Conservation (phyloP, 495 filamentous ascomycete species). For the Platismatia glauca region DNA sequence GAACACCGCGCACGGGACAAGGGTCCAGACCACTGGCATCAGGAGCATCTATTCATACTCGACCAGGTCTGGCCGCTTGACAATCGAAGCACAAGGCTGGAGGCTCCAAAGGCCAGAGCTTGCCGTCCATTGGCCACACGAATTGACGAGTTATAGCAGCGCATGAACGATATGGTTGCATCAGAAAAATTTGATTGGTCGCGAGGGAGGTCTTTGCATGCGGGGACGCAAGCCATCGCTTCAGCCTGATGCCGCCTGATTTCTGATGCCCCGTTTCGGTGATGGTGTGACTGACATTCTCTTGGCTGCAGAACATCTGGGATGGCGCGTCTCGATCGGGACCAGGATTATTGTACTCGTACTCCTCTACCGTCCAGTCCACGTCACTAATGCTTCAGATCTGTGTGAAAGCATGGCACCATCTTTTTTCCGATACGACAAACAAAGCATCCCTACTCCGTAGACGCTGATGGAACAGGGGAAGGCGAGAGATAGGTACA, state of each 20-base stretch:
- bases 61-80: not conserved
- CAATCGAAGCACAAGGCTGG: not conserved
- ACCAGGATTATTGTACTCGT: no score
- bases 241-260: not conserved
- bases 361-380: no score
- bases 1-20: not conserved
- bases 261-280: not conserved
- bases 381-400: no score
- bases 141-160: not conserved
- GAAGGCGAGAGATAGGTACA: no score
- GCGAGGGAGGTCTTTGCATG: not conserved
- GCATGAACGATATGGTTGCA: not conserved
- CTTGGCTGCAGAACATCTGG: not conserved
- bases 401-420: no score
- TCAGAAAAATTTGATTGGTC: not conserved
- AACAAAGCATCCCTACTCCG: no score
- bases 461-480: no score
- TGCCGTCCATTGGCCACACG: not conserved
- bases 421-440: no score
- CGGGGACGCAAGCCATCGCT: not conserved
- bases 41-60: not conserved
- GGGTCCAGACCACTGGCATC: not conserved
- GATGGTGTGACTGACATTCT: not conserved
- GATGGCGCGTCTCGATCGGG: no score
- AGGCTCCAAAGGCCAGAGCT: not conserved